Conservation (phyloP, 83 land plant species). For the Picea mariana region DNA sequence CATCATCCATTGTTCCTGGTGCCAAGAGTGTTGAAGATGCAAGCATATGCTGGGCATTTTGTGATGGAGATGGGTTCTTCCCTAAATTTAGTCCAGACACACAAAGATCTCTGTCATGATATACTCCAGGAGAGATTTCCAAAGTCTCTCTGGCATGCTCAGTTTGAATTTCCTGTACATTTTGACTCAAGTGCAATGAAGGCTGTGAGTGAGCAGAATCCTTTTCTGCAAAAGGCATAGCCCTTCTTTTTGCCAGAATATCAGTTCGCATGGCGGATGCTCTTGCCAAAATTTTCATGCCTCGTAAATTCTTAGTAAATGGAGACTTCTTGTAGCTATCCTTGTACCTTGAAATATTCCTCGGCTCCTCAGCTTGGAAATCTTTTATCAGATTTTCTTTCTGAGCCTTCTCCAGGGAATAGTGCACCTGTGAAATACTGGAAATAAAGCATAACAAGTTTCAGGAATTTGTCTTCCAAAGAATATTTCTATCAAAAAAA, state of each 20-base stretch:
- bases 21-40: not conserved
- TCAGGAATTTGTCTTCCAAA: not conserved
- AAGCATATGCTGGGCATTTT: not conserved
- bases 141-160: not conserved
- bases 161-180: not conserved
- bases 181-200: not conserved
- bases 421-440: not conserved
- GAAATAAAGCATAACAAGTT: constrained; percentile 2
- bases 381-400: not conserved
- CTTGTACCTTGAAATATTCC: constrained; percentile 10
- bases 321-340: constrained; percentile 14
- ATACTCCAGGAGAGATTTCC: not conserved
- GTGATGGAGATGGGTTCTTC: not conserved
- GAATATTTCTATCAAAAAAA: not conserved
- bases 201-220: not conserved
- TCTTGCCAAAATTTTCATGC: not conserved
- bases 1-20: not conserved
- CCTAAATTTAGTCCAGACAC: not conserved
- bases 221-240: not conserved
- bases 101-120: not conserved
- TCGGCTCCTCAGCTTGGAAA: not conserved
- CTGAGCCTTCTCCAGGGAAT: not conserved
- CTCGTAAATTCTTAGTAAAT: constrained; percentile 8
- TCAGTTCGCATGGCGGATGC: not conserved
- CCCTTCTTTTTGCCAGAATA: constrained; percentile 11